Evolutionary conservation across 495 filamentous ascomycete species (phyloP).

Genomic region (Aspergillus bertholletiae): DNA sequence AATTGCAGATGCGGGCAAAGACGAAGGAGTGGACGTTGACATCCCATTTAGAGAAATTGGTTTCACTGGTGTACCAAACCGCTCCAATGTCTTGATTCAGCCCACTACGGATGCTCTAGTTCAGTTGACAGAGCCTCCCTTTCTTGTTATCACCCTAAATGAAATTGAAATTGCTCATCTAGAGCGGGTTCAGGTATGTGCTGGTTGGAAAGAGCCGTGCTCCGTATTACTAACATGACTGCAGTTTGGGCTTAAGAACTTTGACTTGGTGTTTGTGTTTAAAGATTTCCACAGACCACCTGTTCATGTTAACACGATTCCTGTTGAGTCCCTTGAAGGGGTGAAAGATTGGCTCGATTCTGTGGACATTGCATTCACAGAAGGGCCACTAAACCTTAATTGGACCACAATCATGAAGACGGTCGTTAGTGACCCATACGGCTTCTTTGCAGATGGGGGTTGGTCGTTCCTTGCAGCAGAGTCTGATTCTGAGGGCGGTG

Average conservation of each 20-base stretch:
- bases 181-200: conserved; percentile 78
- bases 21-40: conserved; percentile 81
- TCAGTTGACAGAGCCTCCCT: conserved; percentile 94
- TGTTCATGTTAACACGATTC: conserved; percentile 96
- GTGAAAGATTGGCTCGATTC: conserved; percentile 98
- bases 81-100: conserved; percentile 90
- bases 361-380: conserved; percentile 88
- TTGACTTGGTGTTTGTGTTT: conserved; percentile 96
- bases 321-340: conserved; percentile 87
- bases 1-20: conserved; percentile 87
- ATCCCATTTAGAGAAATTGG: conserved; percentile 95
- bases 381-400: conserved; percentile 96
- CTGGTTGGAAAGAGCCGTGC: background rate
- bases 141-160: conserved; percentile 88
- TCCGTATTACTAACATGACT: conserved; percentile 11
- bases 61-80: conserved; percentile 93
- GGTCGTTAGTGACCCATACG: conserved; percentile 84
- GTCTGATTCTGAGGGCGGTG: conserved; percentile 74
- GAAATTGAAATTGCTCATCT: conserved; percentile 97
- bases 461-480: conserved; percentile 92
- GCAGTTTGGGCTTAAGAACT: conserved; percentile 96
- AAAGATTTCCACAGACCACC: conserved; percentile 89
- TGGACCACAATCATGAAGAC: conserved; percentile 99
- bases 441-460: conserved; percentile 92
- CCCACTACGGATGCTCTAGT: conserved; percentile 98